These are phyloP conservation scores for Ramularia endophylla DNA, from an alignment of 2,329 filamentous ascomycete genomes.

Conservation along the genomic window DNA sequence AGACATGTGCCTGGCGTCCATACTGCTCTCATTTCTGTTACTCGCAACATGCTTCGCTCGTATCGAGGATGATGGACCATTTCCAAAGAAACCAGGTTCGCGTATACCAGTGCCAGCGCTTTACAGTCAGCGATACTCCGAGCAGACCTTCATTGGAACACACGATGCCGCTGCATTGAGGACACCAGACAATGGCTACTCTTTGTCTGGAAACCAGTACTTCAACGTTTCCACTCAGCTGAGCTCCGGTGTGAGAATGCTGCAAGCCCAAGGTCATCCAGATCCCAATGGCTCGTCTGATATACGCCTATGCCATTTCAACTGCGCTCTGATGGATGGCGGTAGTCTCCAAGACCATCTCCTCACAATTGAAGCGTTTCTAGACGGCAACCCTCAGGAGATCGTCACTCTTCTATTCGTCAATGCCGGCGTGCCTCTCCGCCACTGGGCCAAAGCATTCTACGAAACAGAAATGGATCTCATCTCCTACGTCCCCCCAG, in stretches of 20 bases:
- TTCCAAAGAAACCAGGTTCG: conserved; percentile 15
- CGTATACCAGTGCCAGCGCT: conserved; percentile 36
- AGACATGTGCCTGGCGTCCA: not conserved
- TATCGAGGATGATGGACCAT: conserved; percentile 6
- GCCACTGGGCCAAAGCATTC: conserved; percentile 42
- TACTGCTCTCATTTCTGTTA: conserved; percentile 1
- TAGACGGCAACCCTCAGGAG: conserved; percentile 20
- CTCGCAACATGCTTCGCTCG: not conserved
- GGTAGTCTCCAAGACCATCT: conserved; percentile 20
- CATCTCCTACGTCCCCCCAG: conserved; percentile 34
- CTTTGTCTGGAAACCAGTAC: conserved; percentile 24
- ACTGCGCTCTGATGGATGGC: conserved; percentile 25
- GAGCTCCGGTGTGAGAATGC: conserved; percentile 35
- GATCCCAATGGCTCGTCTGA: conserved; percentile 17
- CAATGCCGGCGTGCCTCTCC: conserved; percentile 40
- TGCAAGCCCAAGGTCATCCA: conserved; percentile 23
- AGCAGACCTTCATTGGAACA: conserved; percentile 56
- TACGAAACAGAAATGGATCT: conserved; percentile 47
- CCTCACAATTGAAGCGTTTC: conserved; percentile 11
- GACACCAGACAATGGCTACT: conserved; percentile 27
- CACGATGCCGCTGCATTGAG: conserved; percentile 60
- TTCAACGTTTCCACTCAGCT: conserved; percentile 49
- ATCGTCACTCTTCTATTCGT: conserved; percentile 26
- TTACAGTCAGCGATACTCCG: conserved; percentile 52
- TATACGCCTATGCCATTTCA: conserved; percentile 24